Base-by-base conservation (phyloP, 495 filamentous ascomycete species). In the Letharia columbiana region DNA sequence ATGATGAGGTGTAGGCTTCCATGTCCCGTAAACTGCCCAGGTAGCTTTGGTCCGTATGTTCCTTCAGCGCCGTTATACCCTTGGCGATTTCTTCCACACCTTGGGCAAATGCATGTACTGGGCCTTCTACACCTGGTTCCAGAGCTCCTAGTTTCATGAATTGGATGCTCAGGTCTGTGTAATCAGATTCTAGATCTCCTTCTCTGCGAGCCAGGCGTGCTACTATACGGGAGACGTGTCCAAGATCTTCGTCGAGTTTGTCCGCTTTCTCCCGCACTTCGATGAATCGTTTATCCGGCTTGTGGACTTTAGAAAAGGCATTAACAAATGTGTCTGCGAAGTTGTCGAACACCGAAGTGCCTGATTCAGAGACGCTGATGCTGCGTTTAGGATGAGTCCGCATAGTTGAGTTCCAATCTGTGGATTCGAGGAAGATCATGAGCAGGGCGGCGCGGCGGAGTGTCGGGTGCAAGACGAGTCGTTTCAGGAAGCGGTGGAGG, bases 381-480 rank as follows among this genome's bases (percentile, higher is more conserved):
- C 79, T 82, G 59, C 91, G 84, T 18, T 82, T 78, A 4, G 87
- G 83, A 37, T 91, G 85, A 71, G 83, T 81, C 50, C 88, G 86
- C 93, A 98, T 96, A 47, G 90, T 91, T 23, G 90, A 88, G 73
- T 98, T 97, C 94, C 95, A 98, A 75, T 98, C 95, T 28, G 84
- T 80, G 66, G 86, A 91, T 75, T 98, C 94, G 68, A 98, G 83
- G 77, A 98, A 98, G 54, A 88, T 86, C 65, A 91, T 86, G 35
- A 98, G 83, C 57, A 96, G 83, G 60, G 83, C 76, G 9, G 88
- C 86, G 35, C 92, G 87, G n/a, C 94, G 90, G 44, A 98, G 86
- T 18, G 91, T 86, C 4, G 94, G 94, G 73, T 98, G 94, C 40
- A 96, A 80, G 0, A 91, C 85, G 60, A 97, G 75, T 13, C 94